Evolutionary conservation across 2,329 filamentous ascomycete species (phyloP).

Genomic region (Phialophora tarda): DNA sequence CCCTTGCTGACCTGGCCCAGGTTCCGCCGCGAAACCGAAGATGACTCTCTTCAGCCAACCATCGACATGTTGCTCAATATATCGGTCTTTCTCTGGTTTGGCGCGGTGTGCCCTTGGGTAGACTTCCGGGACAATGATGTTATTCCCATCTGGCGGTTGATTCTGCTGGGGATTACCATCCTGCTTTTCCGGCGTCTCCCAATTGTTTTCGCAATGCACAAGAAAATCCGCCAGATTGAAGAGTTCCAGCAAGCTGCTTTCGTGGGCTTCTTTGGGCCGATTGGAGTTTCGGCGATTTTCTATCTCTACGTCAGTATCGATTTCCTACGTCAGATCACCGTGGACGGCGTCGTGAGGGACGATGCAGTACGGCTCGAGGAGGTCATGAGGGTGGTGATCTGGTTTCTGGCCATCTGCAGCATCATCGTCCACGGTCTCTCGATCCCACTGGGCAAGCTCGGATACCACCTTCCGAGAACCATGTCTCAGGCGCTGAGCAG

Average conservation of each 20-base stretch:
- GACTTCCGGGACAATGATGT: slow-evolving; percentile 70
- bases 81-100: slow-evolving; percentile 87
- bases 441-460: slow-evolving; percentile 68
- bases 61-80: slow-evolving; percentile 95
- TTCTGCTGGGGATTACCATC: slow-evolving; percentile 75
- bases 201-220: slow-evolving; percentile 74
- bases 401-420: slow-evolving; percentile 84
- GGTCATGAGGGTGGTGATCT: slow-evolving; percentile 73
- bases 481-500: slow-evolving; percentile 55
- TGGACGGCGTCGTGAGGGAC: slow-evolving; percentile 64
- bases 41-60: slow-evolving; percentile 91
- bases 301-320: slow-evolving; percentile 83
- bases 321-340: slow-evolving; percentile 66
- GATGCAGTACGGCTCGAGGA: slow-evolving; percentile 72
- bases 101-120: slow-evolving; percentile 81
- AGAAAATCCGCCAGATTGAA: slow-evolving; percentile 78
- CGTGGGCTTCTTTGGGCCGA: slow-evolving; percentile 90
- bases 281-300: slow-evolving; percentile 88
- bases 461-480: slow-evolving; percentile 54
- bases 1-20: slow-evolving; percentile 47
- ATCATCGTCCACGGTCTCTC: slow-evolving; percentile 76
- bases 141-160: slow-evolving; percentile 74
- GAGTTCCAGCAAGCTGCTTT: slow-evolving; percentile 76
- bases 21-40: slow-evolving; percentile 84
- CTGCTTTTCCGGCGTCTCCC: slow-evolving; percentile 79